These are phyloP conservation scores for Nitzschia sp. DNA, from an alignment of 108 stramenopile species.

Conservation along the genomic window DNA sequence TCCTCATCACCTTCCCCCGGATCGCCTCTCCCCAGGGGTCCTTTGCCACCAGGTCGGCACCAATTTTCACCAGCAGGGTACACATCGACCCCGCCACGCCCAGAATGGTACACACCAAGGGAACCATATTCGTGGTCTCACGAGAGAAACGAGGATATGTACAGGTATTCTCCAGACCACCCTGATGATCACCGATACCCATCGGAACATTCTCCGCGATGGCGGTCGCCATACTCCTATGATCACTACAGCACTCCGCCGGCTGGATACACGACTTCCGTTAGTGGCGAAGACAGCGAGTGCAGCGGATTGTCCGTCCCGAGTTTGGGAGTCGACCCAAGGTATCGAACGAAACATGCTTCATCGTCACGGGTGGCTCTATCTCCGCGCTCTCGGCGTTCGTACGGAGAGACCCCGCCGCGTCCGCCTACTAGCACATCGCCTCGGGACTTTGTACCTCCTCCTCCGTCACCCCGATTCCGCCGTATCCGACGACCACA, in stretches of 20 bases:
- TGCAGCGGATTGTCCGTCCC: constrained; percentile 35
- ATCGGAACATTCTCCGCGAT: background rate
- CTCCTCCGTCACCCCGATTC: background rate
- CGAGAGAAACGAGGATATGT: background rate
- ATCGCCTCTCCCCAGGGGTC: constrained; percentile 18
- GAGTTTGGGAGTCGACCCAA: constrained; percentile 24
- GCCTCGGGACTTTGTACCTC: constrained; percentile 1
- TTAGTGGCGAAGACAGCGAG: background rate
- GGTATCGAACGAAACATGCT: background rate
- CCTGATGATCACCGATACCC: background rate
- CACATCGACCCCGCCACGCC: constrained; percentile 1
- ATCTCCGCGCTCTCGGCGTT: constrained; percentile 10
- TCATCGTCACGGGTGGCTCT: constrained; percentile 5
- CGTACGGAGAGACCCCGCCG: background rate
- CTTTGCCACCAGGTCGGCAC: constrained; percentile 25
- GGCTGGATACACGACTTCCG: constrained; percentile 2
- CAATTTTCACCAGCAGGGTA: constrained; percentile 32
- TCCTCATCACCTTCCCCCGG: constrained; percentile 7
- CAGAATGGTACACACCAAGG: constrained; percentile 21
- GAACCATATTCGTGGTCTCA: constrained; percentile 9
- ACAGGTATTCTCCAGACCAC: constrained; percentile 12
- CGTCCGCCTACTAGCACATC: constrained; percentile 1
- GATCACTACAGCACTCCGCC: constrained; percentile 1
- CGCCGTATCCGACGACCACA: background rate
- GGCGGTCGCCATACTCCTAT: constrained; percentile 4